Percentiles rank a stretch among this genome's conserved stretches.
These are phyloP conservation scores for Salix caprea DNA, from an alignment of 345 rosid species.

Conservation along the genomic window DNA sequence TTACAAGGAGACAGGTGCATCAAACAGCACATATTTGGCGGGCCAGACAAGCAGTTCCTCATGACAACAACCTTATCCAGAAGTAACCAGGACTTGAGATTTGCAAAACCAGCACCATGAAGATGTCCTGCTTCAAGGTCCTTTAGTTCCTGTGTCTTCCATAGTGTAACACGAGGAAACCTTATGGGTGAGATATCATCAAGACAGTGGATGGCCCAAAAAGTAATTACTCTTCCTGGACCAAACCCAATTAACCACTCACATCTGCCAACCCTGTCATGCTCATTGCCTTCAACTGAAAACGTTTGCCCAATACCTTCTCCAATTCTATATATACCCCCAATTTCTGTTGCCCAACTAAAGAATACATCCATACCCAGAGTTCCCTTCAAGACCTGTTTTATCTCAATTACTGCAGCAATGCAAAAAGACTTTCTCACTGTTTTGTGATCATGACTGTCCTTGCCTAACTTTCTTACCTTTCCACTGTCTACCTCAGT, in stretches of 20 bases:
- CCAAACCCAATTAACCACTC: conserved; percentile 91
- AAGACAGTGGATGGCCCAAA: conserved; percentile 90
- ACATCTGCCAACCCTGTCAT: conserved; percentile 48
- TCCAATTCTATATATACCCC: conserved; percentile 40
- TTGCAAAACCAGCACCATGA: conserved; percentile 28
- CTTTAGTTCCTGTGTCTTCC: conserved; percentile 55
- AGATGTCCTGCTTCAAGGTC: conserved; percentile 31
- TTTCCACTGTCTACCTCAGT: conserved; percentile 63
- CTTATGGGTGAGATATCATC: conserved; percentile 75
- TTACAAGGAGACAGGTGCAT: conserved; percentile 50
- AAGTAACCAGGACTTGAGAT: conserved; percentile 29
- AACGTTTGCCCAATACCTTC: conserved; percentile 40
- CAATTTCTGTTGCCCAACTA: conserved; percentile 61
- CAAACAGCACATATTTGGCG: conserved; percentile 58
- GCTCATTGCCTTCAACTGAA: conserved; percentile 32
- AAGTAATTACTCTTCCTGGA: conserved; percentile 55
- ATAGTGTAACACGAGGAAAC: conserved; percentile 64
- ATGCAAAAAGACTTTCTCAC: conserved; percentile 45
- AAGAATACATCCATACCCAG: conserved; percentile 51
- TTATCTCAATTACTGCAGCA: conserved; percentile 73
- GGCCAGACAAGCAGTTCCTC: conserved; percentile 50
- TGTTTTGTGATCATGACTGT: conserved; percentile 35
- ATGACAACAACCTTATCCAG: conserved; percentile 52
- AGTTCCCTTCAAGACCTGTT: conserved; percentile 49
- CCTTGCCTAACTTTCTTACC: conserved; percentile 49